Base-by-base conservation (phyloP, 352 stramenopile species). In the Phytophthora quininea region DNA sequence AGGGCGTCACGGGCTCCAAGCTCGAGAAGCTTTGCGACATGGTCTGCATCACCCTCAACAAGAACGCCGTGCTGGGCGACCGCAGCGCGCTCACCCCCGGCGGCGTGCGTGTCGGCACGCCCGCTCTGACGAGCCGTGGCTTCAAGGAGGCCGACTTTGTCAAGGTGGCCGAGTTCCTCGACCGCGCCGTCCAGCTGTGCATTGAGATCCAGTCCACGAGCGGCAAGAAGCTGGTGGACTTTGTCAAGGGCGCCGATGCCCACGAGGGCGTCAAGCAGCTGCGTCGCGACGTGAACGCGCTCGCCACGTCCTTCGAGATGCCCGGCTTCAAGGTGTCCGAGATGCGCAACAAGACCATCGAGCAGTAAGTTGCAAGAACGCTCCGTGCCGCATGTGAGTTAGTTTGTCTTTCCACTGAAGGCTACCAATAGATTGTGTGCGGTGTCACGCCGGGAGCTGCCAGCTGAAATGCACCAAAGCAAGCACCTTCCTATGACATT, bases 31-130 rank as follows among this genome's bases (percentile, higher is more conserved):
- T 99, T 4, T 99, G 97, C 69, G 98, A 99, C 74, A 77, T 96
- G 46, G 95, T 97, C 11, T 93, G 92, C 77, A 99, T 99, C 69
- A 99, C 98, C 50, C 86, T 99, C 2, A 99, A 99, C 88, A 99
- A 99, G 88, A 99, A 99, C 81, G 97, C 97, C 19, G 93, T 99
- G 24, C 84, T 97, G 40, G 97, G 98, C 47, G 97, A 99, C 84
- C 86, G 94, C 57, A 98, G 92, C 31, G 97, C 97, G 35, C 71
- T 99, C 32, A 98, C 96, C 51, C 88, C 87, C 4, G 97, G 97
- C 47, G 98, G 98, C 62, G 96, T 99, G 27, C 92, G 97, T 62
- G 79, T 99, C 42, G 98, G 98, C 37, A 97, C 97, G 54, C 97
- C 97, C 32, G 97, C 98, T 15, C 73, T 99, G 42, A 99, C 98